Evolutionary conservation across 179 eudicot species (phyloP).

Genomic region (Drosera spatulata): DNA sequence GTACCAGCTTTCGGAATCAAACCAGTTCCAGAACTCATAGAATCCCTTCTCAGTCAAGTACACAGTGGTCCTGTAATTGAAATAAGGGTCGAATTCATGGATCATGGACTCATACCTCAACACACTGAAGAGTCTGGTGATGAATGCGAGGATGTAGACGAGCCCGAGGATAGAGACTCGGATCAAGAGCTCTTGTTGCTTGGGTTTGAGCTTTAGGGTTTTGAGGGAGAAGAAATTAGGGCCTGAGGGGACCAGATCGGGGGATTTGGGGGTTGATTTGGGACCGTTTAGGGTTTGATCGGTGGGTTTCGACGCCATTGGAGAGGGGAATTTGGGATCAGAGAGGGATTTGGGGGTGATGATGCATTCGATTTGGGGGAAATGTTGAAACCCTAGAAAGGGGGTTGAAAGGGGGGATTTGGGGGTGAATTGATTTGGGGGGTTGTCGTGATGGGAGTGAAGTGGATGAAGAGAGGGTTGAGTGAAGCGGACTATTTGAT

Average conservation of each 20-base stretch:
- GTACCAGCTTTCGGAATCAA: conserved; percentile 64
- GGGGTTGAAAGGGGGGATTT: no score
- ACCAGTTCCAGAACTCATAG: conserved; percentile 72
- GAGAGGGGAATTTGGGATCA: no score
- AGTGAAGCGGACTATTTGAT: no score
- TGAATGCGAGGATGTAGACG: conserved; percentile 71
- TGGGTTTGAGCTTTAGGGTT: conserved; percentile 60
- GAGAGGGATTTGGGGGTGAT: no score
- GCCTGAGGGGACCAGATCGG: not conserved
- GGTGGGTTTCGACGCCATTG: no score
- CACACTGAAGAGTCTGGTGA: conserved; percentile 74
- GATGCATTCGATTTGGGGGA: no score
- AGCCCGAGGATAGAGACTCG: conserved; percentile 57
- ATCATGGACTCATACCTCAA: conserved; percentile 77
- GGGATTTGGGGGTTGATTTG: not conserved
- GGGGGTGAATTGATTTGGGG: no score
- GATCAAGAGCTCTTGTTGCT: conserved; percentile 79
- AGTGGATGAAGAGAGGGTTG: no score
- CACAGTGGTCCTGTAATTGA: conserved; percentile 60
- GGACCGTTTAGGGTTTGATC: no score
- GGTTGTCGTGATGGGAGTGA: no score
- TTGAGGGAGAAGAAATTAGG: conserved; percentile 21
- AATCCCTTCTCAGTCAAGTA: conserved; percentile 45
- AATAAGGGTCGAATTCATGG: conserved; percentile 69
- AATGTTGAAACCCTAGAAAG: no score